Conservation (phyloP, 2,329 filamentous ascomycete species). For the Fusarium sacchari region DNA sequence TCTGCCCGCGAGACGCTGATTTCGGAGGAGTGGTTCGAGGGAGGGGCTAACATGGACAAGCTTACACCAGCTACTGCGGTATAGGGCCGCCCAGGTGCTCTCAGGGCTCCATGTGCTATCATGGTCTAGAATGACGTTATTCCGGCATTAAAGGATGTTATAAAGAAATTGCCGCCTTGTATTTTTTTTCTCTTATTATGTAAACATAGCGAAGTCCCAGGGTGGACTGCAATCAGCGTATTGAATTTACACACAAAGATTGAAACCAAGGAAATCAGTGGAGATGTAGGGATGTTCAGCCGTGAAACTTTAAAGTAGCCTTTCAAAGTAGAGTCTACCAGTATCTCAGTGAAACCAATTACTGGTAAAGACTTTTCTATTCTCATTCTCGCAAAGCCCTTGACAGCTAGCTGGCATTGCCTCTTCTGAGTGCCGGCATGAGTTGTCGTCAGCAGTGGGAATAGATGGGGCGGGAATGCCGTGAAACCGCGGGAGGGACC, state of each 20-base stretch:
- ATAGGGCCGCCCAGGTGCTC: not conserved
- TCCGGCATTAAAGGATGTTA: not conserved
- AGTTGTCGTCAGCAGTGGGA: slow-evolving; percentile 34
- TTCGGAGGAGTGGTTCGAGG: slow-evolving; percentile 77
- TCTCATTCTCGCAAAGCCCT: not conserved
- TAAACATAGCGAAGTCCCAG: not conserved
- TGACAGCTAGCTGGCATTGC: not conserved
- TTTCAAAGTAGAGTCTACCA: not conserved
- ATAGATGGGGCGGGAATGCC: slow-evolving; percentile 37
- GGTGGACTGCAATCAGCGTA: not conserved
- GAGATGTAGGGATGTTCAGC: not conserved
- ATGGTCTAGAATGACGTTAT: not conserved
- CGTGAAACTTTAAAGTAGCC: not conserved
- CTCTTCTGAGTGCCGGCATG: slow-evolving; percentile 33
- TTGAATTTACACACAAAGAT: not conserved
- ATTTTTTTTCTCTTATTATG: not conserved
- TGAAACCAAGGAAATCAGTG: not conserved
- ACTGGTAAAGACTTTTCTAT: not conserved
- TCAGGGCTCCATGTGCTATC: not conserved
- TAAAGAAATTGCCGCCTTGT: not conserved
- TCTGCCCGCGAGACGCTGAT: slow-evolving; percentile 78
- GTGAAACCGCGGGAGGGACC: slow-evolving; percentile 26
- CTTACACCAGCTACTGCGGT: slow-evolving; percentile 62
- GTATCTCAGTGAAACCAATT: not conserved
- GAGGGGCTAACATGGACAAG: slow-evolving; percentile 76